Evolutionary conservation across 257 asterid genomes (phyloP), one percentile per base, ranked within the genome.

Genomic region (Salvia splendens): DNA sequence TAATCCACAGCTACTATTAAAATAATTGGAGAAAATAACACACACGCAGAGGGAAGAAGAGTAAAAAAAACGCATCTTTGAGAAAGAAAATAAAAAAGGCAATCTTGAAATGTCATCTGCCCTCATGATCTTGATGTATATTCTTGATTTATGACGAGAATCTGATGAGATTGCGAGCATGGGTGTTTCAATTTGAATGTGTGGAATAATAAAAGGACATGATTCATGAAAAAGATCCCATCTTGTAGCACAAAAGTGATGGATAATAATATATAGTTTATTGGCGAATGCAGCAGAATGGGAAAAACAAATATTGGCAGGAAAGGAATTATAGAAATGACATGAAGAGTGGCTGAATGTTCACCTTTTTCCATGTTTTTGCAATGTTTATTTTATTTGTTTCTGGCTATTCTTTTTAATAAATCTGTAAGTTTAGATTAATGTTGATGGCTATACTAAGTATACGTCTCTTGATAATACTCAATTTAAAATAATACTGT

Each of bases 41-140:
- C 40, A 24, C 4, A 12, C 60, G 11, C 4, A 12, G 15, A 54
- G 41, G 8, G 58, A 54, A 10, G 61, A 54, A 57, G 36, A 4
- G 52, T 30, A 12, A 16, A 46, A 24, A 24, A 57, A 68, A 16
- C 64, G 14, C 50, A 49, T 64, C 68, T 5, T 24, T 45, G 56
- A 53, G 56, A 53, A 46, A 24, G 30, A 24, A 24, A 24, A 24
- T 24, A 20, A 24, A 24, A 41, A 57, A 67, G 64, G 40, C 75
- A 76, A 41, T 61, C 61, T 61, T 61, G 61, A 64, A 60, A 80
- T 80, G 78, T 73, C 86, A 65, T 76, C 80, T 51, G 57, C 68
- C 68, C 1, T 62, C 54, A 33, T 14, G 47, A 6, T 52, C 35
- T 51, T 51, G 8, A 38, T 14, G 38, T 3, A 42, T 20, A 28